A percentile compares a stretch with the other conserved stretches of the same genome.
Evolutionary conservation across 352 stramenopile species (phyloP).

Genomic region (Phytophthora palmivora): DNA sequence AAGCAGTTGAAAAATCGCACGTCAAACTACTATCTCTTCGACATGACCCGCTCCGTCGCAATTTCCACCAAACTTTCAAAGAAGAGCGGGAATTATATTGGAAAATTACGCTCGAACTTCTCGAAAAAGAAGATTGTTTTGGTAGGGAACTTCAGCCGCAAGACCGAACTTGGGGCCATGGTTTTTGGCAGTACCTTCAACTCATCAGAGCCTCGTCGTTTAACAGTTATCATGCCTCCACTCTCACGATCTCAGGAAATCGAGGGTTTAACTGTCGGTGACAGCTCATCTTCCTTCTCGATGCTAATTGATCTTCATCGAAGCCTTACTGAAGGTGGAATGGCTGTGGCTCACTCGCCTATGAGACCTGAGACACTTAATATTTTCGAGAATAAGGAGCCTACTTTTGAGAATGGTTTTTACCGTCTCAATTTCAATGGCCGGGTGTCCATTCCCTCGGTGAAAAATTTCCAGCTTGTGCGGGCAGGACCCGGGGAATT

Average conservation of each 20-base stretch:
- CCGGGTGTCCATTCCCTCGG: conserved; percentile 70
- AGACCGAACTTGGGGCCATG: conserved; percentile 79
- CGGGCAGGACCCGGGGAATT: conserved; percentile 13
- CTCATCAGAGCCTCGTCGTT: conserved; percentile 51
- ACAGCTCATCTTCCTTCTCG: conserved; percentile 55
- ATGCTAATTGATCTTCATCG: conserved; percentile 63
- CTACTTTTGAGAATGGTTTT: conserved; percentile 79
- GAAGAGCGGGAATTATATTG: conserved; percentile 92
- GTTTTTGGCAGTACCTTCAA: conserved; percentile 63
- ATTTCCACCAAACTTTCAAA: conserved; percentile 68
- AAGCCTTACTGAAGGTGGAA: conserved; percentile 18
- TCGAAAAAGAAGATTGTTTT: conserved; percentile 81
- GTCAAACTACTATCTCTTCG: conserved; percentile 89
- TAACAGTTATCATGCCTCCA: conserved; percentile 58
- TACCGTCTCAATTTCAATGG: conserved; percentile 87
- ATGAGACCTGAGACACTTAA: conserved; percentile 36
- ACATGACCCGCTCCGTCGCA: conserved; percentile 73
- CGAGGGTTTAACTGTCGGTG: conserved; percentile 53
- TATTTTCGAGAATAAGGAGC: conserved; percentile 75
- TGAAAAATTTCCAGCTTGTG: conserved; percentile 88
- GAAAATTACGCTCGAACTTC: conserved; percentile 85
- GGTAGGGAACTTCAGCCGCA: conserved; percentile 67
- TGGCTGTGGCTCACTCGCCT: conserved; percentile 33
- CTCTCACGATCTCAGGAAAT: conserved; percentile 59
- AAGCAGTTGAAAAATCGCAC: conserved; percentile 80